Conservation (phyloP, 805 yeast genomes). For the Isabelozyma heimii region DNA sequence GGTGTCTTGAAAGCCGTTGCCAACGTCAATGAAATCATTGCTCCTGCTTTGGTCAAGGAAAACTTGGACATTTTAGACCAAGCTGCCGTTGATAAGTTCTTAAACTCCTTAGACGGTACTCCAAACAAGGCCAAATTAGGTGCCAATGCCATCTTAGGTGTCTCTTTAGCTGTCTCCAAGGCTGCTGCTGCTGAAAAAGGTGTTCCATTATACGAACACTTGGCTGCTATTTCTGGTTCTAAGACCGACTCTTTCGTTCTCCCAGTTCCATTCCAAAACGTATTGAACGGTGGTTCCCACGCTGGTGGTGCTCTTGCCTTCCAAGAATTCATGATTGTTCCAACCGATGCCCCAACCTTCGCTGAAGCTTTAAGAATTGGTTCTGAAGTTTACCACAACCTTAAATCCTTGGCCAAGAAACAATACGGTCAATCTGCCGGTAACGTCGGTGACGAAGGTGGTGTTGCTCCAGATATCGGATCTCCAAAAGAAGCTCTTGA, state of each 20-base stretch:
- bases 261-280: slow-evolving; percentile 23
- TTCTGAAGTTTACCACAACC: slow-evolving; percentile 18
- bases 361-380: slow-evolving; percentile 16
- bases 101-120: slow-evolving; percentile 15
- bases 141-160: slow-evolving; percentile 21
- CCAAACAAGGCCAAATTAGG: slow-evolving; percentile 17
- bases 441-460: slow-evolving; percentile 24
- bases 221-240: slow-evolving; percentile 12
- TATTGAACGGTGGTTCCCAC: slow-evolving; percentile 20
- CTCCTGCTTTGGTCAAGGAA: slow-evolving; percentile 14
- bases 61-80: slow-evolving; percentile 11
- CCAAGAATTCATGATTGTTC: slow-evolving; percentile 24
- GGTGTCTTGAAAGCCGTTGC: slow-evolving; percentile 17
- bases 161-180: slow-evolving; percentile 17
- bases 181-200: slow-evolving; percentile 18
- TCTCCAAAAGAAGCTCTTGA: slow-evolving; percentile 19
- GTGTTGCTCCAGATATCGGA: slow-evolving; percentile 17
- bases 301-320: slow-evolving; percentile 22
- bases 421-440: slow-evolving; percentile 19
- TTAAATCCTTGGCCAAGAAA: slow-evolving; percentile 14
- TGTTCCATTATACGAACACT: slow-evolving; percentile 16
- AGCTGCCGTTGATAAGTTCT: slow-evolving; percentile 12
- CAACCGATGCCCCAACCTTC: slow-evolving; percentile 13
- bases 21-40: slow-evolving; percentile 16
- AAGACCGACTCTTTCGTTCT: slow-evolving; percentile 8